Conservation (phyloP, 2,329 filamentous ascomycete species). For the Epichloe brachyelytri region DNA sequence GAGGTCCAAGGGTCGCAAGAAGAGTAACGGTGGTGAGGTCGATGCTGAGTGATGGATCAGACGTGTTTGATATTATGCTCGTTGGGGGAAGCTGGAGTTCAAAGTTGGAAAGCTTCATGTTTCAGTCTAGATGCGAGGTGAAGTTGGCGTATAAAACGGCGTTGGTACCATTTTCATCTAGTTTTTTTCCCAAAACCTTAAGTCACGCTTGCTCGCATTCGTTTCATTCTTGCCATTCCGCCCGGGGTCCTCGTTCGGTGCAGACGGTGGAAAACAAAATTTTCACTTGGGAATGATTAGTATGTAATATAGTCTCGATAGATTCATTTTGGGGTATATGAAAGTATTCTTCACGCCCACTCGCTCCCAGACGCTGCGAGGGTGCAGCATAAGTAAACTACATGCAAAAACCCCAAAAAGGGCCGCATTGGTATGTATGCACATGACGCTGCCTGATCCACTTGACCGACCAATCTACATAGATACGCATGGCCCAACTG, state of each 20-base stretch:
- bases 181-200: too few relatives aligned
- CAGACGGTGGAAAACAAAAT: not conserved
- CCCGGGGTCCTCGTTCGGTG: not conserved
- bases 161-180: not conserved
- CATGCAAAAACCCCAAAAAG: not conserved
- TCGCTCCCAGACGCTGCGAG: not conserved
- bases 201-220: too few relatives aligned
- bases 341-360: not conserved
- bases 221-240: too few relatives aligned
- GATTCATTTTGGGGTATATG: constrained; percentile 1
- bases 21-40: not conserved
- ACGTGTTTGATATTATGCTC: too few relatives aligned
- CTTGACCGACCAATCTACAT: too few relatives aligned
- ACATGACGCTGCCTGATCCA: too few relatives aligned
- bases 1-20: constrained; percentile 33
- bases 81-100: not conserved
- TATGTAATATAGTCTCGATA: not conserved
- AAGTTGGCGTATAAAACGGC: not conserved
- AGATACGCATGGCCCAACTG: too few relatives aligned
- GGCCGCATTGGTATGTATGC: too few relatives aligned
- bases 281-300: not conserved
- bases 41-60: not conserved
- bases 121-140: not conserved
- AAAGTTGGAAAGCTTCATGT: not conserved
- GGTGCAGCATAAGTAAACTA: not conserved